These are phyloP conservation scores for Phialophora macrospora DNA, from an alignment of 2,329 filamentous ascomycete species.

Conservation along the genomic window DNA sequence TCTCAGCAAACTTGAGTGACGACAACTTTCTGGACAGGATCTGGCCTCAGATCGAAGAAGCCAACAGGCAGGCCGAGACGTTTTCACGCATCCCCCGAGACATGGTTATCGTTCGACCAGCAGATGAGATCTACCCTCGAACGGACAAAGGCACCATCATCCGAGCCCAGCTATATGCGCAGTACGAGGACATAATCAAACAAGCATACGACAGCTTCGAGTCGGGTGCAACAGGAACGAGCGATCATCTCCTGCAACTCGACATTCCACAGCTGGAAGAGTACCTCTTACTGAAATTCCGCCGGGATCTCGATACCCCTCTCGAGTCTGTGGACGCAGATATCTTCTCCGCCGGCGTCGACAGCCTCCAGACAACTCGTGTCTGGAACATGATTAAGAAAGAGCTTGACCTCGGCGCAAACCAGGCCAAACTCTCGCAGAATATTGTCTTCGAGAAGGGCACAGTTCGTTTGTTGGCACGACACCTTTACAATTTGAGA, in stretches of 20 bases:
- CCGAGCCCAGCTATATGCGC: conserved; percentile 56
- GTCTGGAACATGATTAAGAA: conserved; percentile 53
- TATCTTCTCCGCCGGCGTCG: conserved; percentile 32
- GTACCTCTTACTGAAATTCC: conserved; percentile 27
- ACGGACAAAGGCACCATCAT: conserved; percentile 65
- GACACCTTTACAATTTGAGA: conserved; percentile 40
- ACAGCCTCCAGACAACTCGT: conserved; percentile 29
- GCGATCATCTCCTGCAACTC: conserved; percentile 11
- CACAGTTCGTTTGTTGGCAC: conserved; percentile 52
- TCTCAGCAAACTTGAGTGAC: conserved; percentile 41
- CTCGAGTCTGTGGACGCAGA: conserved; percentile 23
- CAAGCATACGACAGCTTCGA: conserved; percentile 25
- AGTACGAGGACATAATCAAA: conserved; percentile 46
- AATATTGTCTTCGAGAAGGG: conserved; percentile 66
- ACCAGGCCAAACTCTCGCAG: conserved; percentile 50
- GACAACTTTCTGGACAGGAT: conserved; percentile 50
- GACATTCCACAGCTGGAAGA: conserved; percentile 23
- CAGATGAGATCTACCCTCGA: conserved; percentile 37
- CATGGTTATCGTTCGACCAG: conserved; percentile 57
- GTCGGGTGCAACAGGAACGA: background rate
- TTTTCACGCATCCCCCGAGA: conserved; percentile 57
- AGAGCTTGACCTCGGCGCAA: conserved; percentile 26
- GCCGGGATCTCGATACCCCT: conserved; percentile 11
- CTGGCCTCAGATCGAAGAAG: conserved; percentile 52
- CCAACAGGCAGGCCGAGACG: conserved; percentile 57